Conservation (phyloP, 768 basidiomycete species). For the Mycena albidolilacea region DNA sequence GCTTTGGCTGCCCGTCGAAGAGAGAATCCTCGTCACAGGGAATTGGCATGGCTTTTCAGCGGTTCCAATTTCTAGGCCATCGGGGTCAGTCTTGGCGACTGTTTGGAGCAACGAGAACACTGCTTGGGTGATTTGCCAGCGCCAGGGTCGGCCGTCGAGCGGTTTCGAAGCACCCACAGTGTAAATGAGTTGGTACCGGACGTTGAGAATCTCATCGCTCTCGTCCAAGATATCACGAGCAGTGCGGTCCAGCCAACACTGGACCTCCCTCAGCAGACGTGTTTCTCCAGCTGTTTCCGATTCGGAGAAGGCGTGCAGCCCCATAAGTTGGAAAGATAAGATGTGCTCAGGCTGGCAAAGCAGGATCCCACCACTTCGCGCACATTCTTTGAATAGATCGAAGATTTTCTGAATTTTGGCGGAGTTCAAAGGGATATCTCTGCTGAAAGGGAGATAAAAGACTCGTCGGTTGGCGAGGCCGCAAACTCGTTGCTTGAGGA, state of each 20-base stretch:
- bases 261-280: conserved; percentile 42
- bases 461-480: conserved; percentile 63
- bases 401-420: conserved; percentile 45
- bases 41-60: conserved; percentile 2
- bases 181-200: conserved; percentile 66
- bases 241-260: conserved; percentile 46
- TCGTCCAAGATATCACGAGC: conserved; percentile 63
- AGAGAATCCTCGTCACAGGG: conserved; percentile 24
- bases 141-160: conserved; percentile 58
- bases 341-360: conserved; percentile 69
- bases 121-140: conserved; percentile 59
- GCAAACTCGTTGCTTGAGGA: conserved; percentile 59
- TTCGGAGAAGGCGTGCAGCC: conserved; percentile 41
- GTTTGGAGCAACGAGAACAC: conserved; percentile 49
- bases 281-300: conserved; percentile 1
- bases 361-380: conserved; percentile 56
- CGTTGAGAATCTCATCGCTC: conserved; percentile 64
- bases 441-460: conserved; percentile 67
- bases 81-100: conserved; percentile 38
- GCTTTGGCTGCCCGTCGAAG: neutral
- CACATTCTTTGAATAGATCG: conserved; percentile 56
- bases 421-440: conserved; percentile 48
- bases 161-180: conserved; percentile 55
- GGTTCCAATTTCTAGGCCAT: conserved; percentile 41
- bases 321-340: conserved; percentile 65